Base-by-base conservation (phyloP, 306 rosid genomes). In the Mimosa pudica region DNA sequence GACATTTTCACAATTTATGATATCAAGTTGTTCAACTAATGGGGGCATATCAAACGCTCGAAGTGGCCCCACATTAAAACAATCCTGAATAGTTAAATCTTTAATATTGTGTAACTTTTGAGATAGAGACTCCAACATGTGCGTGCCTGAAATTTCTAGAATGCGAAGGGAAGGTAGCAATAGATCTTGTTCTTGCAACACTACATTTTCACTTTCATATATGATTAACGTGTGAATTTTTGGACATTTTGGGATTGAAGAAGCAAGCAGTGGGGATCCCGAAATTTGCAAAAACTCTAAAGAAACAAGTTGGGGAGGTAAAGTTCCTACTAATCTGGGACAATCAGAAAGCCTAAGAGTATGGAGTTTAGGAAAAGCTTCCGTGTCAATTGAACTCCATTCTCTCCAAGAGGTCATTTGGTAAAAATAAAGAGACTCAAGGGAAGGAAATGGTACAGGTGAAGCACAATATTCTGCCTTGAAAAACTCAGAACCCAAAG, bases 301-400 rank as follows among this genome's bases (percentile, higher is more conserved):
- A n/a, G 62, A 55, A 55, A 55, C 3, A 70, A 74, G 61, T 2
- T 70, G 67, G 13, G 2, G 30, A 0, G 8, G 67, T 67, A 2
- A 70, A n/a, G 30, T 12, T 52, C 61, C 77, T 32, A 4, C 44
- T 42, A 68, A n/a, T 41, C 42, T 68, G 33, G 74, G 74, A 33
- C 85, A 76, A 17, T 0, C 0, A 0, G 0, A 0, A n/a, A 82
- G 24, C 3, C 0, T 0, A 9, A 82, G 62, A 0, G 1, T 0
- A 18, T 10, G 44, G 1, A 82, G 81, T 14, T 41, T n/a, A 38
- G 77, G 76, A 71, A 77, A 71, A 8, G 74, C 5, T 24, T 24
- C 30, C 60, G 10, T 30, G 0, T 5, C 85, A 81, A 82, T 49
- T n/a, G 46, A 13, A 0, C 14, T 2, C 77, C 0, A 24, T 24